phyloP scores from a whole-genome alignment of 768 basidiomycete genomes.

The Boletus subcaerulescens region DNA sequence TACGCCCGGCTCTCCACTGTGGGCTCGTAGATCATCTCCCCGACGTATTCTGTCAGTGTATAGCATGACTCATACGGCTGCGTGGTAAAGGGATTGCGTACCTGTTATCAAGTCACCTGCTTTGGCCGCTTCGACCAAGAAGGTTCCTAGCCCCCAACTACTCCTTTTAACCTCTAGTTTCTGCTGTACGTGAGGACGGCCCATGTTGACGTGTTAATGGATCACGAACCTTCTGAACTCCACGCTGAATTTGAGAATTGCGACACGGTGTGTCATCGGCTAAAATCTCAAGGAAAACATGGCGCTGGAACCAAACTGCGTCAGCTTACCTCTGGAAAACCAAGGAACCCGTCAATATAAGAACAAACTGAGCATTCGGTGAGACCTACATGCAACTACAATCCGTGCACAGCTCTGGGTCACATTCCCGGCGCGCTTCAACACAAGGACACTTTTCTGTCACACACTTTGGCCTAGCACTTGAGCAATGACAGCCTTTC shows the following conservation, averaged over 20 bases:
- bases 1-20: conserved; percentile 54
- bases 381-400: conserved; percentile 48
- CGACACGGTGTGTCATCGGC: conserved; percentile 38
- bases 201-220: background rate
- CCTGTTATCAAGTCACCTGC: conserved; percentile 50
- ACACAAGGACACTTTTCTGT: conserved; percentile 52
- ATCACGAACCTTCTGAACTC: conserved; percentile 40
- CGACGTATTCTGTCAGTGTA: conserved; percentile 54
- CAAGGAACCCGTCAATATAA: background rate
- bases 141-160: conserved; percentile 54
- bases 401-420: conserved; percentile 57
- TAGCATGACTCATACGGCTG: background rate
- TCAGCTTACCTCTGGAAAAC: conserved; percentile 24
- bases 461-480: conserved; percentile 22
- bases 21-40: conserved; percentile 53
- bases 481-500: conserved; percentile 54
- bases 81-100: background rate
- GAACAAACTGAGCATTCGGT: background rate
- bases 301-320: background rate
- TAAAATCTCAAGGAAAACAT: conserved; percentile 8
- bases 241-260: conserved; percentile 50
- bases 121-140: conserved; percentile 42
- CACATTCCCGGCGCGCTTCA: conserved; percentile 55
- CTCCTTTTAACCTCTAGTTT: conserved; percentile 42
- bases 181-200: conserved; percentile 27